These are phyloP conservation scores for Yamadazyma kitorensis DNA, from an alignment of 805 yeast species.

Conservation along the genomic window DNA sequence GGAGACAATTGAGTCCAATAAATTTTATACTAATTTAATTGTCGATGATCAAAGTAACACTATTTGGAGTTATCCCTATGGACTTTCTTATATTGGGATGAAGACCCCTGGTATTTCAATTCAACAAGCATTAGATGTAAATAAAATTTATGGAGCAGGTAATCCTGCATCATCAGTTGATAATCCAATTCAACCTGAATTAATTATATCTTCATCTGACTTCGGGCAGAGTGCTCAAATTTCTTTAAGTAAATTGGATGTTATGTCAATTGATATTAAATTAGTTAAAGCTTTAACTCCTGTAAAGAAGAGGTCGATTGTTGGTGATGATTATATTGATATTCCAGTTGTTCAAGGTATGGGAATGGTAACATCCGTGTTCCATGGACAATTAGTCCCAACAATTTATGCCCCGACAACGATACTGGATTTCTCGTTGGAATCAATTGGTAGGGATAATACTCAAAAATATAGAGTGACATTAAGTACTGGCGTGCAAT, in stretches of 20 bases:
- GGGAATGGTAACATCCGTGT: conserved; percentile 72
- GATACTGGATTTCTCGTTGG: conserved; percentile 17
- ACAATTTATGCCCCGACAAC: conserved; percentile 23
- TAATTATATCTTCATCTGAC: conserved; percentile 48
- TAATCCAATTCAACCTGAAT: conserved; percentile 54
- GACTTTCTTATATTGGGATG: conserved; percentile 49
- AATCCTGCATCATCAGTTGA: conserved; percentile 40
- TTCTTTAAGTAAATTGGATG: conserved; percentile 5
- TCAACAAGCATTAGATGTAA: conserved; percentile 47
- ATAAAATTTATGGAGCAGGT: conserved; percentile 41
- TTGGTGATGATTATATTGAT: conserved; percentile 56
- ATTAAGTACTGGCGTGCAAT: conserved; percentile 52
- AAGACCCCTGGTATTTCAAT: conserved; percentile 56
- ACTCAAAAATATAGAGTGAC: conserved; percentile 51
- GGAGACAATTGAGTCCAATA: conserved; percentile 59
- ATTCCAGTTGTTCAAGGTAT: conserved; percentile 47
- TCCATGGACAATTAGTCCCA: conserved; percentile 48
- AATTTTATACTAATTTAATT: conserved; percentile 65
- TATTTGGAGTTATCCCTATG: conserved; percentile 63
- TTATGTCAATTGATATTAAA: conserved; percentile 11
- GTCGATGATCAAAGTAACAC: conserved; percentile 51
- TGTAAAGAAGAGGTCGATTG: conserved; percentile 52
- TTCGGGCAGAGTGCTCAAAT: conserved; percentile 1
- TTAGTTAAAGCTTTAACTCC: conserved; percentile 37
- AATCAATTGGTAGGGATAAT: conserved; percentile 23